phyloP scores from a whole-genome alignment of 768 basidiomycete genomes.

The Termitomyces titanicus region DNA sequence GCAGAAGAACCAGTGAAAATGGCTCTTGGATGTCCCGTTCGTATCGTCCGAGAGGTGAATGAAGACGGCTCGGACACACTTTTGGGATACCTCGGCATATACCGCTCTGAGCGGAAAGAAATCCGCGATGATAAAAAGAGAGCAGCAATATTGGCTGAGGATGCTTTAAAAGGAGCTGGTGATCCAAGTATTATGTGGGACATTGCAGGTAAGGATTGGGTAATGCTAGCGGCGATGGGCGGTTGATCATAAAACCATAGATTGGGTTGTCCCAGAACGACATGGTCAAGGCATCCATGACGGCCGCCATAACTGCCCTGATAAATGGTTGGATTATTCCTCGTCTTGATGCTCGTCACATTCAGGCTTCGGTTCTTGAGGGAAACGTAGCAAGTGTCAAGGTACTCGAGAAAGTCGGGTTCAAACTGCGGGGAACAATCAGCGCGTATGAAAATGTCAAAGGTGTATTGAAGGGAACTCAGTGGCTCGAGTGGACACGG shows the following conservation, averaged over 20 bases:
- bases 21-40: conserved; percentile 33
- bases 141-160: conserved; percentile 27
- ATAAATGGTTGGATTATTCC: conserved; percentile 10
- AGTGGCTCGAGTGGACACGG: conserved; percentile 10
- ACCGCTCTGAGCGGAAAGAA: conserved; percentile 24
- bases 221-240: not conserved
- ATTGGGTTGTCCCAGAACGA: conserved; percentile 9
- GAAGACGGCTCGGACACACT: conserved; percentile 22
- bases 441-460: conserved; percentile 1
- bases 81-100: conserved; percentile 31
- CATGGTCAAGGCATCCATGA: conserved; percentile 15
- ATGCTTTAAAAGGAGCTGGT: conserved; percentile 32
- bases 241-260: not conserved
- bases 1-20: not conserved
- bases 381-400: conserved; percentile 12
- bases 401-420: conserved; percentile 11
- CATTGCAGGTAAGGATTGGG: conserved; percentile 39
- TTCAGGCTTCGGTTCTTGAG: conserved; percentile 7
- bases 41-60: conserved; percentile 38
- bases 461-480: conserved; percentile 3
- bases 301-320: conserved; percentile 4
- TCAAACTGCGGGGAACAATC: not conserved
- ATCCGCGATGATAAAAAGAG: conserved; percentile 26
- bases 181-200: conserved; percentile 47
- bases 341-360: conserved; percentile 5